phyloP scores from a whole-genome alignment of 805 yeast genomes.

The Yarrowia osloensis region DNA sequence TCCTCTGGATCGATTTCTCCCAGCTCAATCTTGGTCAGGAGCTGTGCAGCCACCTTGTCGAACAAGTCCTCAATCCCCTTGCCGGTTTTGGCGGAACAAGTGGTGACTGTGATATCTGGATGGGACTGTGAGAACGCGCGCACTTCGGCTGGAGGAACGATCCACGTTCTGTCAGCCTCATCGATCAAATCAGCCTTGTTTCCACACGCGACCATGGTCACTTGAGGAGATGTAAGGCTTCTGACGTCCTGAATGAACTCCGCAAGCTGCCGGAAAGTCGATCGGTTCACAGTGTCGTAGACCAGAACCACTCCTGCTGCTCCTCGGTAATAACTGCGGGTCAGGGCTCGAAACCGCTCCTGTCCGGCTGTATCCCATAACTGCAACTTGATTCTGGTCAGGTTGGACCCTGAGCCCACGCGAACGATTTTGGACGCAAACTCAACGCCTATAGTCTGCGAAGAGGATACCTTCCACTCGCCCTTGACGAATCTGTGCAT shows the following conservation, averaged over 20 bases:
- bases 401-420: slow-evolving; percentile 65
- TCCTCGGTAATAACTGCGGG: slow-evolving; percentile 93
- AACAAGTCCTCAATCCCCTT: slow-evolving; percentile 49
- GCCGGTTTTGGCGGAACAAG: slow-evolving; percentile 49
- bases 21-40: slow-evolving; percentile 51
- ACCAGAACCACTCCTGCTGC: slow-evolving; percentile 97
- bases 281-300: slow-evolving; percentile 93
- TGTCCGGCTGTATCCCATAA: slow-evolving; percentile 99
- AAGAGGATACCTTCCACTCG: slow-evolving; percentile 42
- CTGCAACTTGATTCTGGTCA: slow-evolving; percentile 89
- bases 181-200: slow-evolving; percentile 78
- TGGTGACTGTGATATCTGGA: slow-evolving; percentile 44
- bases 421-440: slow-evolving; percentile 44
- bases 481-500: slow-evolving; percentile 47
- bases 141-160: slow-evolving; percentile 45
- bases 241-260: slow-evolving; percentile 88
- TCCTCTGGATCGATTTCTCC: slow-evolving; percentile 53
- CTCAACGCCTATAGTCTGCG: slow-evolving; percentile 47
- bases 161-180: slow-evolving; percentile 39
- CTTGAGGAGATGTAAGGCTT: slow-evolving; percentile 89
- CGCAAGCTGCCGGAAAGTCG: slow-evolving; percentile 80
- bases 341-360: slow-evolving; percentile 89
- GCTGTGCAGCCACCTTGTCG: slow-evolving; percentile 45
- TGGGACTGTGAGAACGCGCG: slow-evolving; percentile 42
- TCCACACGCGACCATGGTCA: slow-evolving; percentile 87